Evolutionary conservation across 495 filamentous ascomycete species (phyloP), one percentile per base, ranked within the genome.

Genomic region (Aspergillus incahuasiensis): DNA sequence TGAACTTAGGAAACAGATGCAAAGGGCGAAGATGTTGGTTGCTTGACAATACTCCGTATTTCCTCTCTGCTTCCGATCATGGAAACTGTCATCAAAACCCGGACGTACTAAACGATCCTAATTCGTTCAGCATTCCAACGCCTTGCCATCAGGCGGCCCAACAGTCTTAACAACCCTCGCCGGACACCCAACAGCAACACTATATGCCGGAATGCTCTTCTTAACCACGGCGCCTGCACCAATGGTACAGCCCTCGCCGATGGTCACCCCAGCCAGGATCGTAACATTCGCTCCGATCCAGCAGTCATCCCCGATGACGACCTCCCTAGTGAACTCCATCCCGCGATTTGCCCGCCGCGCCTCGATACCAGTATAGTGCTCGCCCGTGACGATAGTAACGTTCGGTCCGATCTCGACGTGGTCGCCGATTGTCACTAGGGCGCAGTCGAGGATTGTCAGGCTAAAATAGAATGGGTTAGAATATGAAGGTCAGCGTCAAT

Each of bases 251-350:
- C 75, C 75, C 58, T 75, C 60, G 0, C 75, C 75, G 25, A 78
- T 74, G 0, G 70, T 86, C 5, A 94, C 87, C 0, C 90, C 90
- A 0, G 88, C 82, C 12, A 87, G 66, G 12, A 95, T 77, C 15
- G 79, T 72, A 2, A 85, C 87, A 61, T 84, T 84, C 0, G 87
- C 90, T 1, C 90, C 88, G 35, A 95, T 74, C 89, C 91, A 95
- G 62, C 88, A 91, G 63, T 95, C 90, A 56, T 91, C 86, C 1
- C 82, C 89, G 43, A 95, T 83, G 6, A 69, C 75, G 45, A 89
- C 47, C 79, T 73, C 4, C 32, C 47, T 6, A 1, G 47, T 49
- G 39, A 49, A 49, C 32, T 49, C 47, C 47, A 39, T 49, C 16
- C 47, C 47, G 1, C 47, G 5, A 11, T 49, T 49, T 2, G 47